Base-by-base conservation (phyloP, 2,329 filamentous ascomycete genomes). In the Pyrenophora tritici-repentis region DNA sequence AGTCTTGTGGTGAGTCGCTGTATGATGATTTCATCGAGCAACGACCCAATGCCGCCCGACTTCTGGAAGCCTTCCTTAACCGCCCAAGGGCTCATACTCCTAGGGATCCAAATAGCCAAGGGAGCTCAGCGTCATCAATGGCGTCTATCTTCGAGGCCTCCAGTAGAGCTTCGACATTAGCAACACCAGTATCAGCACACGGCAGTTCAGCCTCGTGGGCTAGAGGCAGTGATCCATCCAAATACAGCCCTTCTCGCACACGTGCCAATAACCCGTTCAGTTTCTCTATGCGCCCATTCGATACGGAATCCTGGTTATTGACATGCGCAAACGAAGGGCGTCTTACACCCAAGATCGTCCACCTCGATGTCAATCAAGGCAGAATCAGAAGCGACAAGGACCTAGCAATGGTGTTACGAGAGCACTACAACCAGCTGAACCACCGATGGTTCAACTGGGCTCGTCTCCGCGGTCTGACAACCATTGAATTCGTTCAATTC, bases 11-110 rank as follows among this genome's bases (percentile, higher is more conserved):
- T 16, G 61, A 68, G 18, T 35, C 56, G 2, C 58, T 75, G 6
- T 70, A 74, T 47, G 74, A 76, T 42, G 74, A 76, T 56, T 76
- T 72, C 41, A 57, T 71, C 38, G 74, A 76, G 55, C 52, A 57
- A 13, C 63, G 70, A 22, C 61, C 65, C 4, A 74, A 74, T 14
- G 74, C 73, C 36, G 73, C 73, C 8, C 62, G 69, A 9, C 65
- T 71, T n/a, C 58, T 76, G 0, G 73, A 75, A 63, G 65, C 66
- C 1, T 72, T 67, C 36, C 67, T 76, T 13, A 75, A 75, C 47
- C 57, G 70, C 2, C 69, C 70, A 3, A 55, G 61, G 10, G 52
- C 62, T 6, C 66, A 68, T 24, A 57, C 66, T 12, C 61, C 67
- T 4, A 50, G 40, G 14, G 65, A 59, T 12, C 53, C 65, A 20